Evolutionary conservation across 352 stramenopile species (phyloP).

Genomic region (Phytophthora constricta): DNA sequence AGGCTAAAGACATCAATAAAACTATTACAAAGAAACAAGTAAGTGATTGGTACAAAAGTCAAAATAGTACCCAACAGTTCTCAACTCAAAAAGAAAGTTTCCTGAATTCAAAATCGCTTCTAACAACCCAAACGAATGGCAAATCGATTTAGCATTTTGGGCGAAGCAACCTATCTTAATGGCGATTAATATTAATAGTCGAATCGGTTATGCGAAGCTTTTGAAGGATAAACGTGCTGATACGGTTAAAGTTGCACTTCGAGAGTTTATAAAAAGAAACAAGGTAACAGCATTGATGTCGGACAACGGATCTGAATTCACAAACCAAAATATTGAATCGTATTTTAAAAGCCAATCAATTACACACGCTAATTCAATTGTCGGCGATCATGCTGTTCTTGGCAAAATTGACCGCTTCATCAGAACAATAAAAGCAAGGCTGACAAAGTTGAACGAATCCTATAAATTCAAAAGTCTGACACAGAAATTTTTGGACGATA

Average conservation of each 20-base stretch:
- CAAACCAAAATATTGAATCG: conserved; percentile 10
- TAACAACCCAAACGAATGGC: conserved; percentile 29
- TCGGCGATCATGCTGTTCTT: conserved; percentile 27
- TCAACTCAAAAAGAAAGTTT: conserved; percentile 19
- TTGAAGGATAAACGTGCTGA: conserved; percentile 14
- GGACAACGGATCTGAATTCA: conserved; percentile 32
- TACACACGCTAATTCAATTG: conserved; percentile 26
- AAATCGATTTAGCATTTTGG: conserved; percentile 32
- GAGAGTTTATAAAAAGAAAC: conserved; percentile 19
- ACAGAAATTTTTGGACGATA: conserved; percentile 5
- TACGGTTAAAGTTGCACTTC: conserved; percentile 14
- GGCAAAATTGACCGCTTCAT: conserved; percentile 41
- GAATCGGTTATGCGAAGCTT: conserved; percentile 30
- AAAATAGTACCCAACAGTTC: conserved; percentile 20
- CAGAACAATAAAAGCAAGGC: conserved; percentile 25
- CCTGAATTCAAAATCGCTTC: conserved; percentile 22
- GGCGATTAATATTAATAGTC: conserved; percentile 35
- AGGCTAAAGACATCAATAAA: conserved; percentile 7
- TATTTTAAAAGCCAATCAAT: conserved; percentile 22
- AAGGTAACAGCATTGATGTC: conserved; percentile 23
- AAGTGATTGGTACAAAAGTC: conserved; percentile 20
- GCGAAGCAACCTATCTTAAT: conserved; percentile 19
- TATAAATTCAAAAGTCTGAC: conserved; percentile 19
- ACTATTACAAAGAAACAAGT: conserved; percentile 17
- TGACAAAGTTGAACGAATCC: conserved; percentile 26